Conservation (phyloP, 169 alveolate species). For the Perkinsus olseni region DNA sequence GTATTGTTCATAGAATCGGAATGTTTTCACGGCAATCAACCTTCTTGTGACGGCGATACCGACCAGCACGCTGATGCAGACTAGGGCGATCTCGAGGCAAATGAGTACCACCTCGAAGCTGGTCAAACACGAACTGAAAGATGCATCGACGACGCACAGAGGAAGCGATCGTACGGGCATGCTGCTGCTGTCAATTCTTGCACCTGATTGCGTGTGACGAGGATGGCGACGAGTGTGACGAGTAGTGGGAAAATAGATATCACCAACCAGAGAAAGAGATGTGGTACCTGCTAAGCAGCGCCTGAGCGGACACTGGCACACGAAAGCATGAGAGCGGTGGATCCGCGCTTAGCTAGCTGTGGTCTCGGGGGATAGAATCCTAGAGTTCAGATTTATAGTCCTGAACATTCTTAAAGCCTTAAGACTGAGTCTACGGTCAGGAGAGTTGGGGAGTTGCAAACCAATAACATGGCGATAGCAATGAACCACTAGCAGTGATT, state of each 20-base stretch:
- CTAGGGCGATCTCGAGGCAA: neutral
- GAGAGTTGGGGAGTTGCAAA: too few relatives aligned
- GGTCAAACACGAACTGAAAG: neutral
- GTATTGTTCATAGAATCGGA: neutral
- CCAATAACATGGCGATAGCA: too few relatives aligned
- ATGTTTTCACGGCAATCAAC: neutral
- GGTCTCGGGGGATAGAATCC: too few relatives aligned
- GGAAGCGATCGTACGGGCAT: neutral
- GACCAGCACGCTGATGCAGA: neutral
- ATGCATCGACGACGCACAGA: neutral
- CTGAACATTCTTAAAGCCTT: too few relatives aligned
- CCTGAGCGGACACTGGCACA: too few relatives aligned
- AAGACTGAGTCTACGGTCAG: too few relatives aligned
- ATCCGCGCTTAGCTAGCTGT: too few relatives aligned
- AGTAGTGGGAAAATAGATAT: neutral
- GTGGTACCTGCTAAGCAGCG: neutral
- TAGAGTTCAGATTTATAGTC: too few relatives aligned
- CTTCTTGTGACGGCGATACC: neutral
- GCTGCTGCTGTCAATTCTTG: neutral
- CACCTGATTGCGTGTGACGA: neutral
- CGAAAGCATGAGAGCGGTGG: too few relatives aligned
- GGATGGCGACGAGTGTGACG: neutral
- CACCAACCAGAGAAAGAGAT: neutral
- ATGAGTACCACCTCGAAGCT: neutral
- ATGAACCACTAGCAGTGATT: too few relatives aligned